Percentiles rank a stretch among this genome's conserved stretches.
These are phyloP conservation scores for Aspergillus kassunensis DNA, from an alignment of 495 filamentous ascomycete genomes.

Conservation along the genomic window DNA sequence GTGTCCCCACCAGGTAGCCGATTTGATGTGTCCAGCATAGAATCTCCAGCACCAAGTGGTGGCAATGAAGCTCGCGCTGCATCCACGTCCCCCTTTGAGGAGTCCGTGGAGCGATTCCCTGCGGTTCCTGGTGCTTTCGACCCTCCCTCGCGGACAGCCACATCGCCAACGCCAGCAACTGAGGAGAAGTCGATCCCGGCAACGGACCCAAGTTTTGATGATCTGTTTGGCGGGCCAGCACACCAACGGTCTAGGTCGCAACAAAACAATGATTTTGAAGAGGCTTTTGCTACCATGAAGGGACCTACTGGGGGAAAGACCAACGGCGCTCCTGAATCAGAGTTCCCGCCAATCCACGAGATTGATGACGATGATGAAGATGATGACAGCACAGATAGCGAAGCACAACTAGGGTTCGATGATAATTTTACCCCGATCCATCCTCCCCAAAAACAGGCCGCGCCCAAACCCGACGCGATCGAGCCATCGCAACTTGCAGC, in stretches of 20 bases:
- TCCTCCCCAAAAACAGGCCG: conserved; percentile 45
- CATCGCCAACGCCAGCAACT: conserved; percentile 21
- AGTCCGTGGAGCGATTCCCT: conserved; percentile 29
- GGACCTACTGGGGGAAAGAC: conserved; percentile 17
- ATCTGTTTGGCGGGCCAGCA: conserved; percentile 53
- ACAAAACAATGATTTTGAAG: conserved; percentile 54
- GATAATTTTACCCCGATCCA: conserved; percentile 82
- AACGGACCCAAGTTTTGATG: conserved; percentile 44
- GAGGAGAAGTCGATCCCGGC: conserved; percentile 19
- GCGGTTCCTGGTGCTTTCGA: conserved; percentile 23
- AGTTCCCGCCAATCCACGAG: conserved; percentile 93
- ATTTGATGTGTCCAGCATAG: conserved; percentile 54
- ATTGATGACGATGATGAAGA: conserved; percentile 72
- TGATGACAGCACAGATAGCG: conserved; percentile 63
- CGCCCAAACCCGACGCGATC: conserved; percentile 23
- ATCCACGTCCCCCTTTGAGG: conserved; percentile 42
- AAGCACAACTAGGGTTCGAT: conserved; percentile 71
- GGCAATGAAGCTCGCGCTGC: conserved; percentile 27
- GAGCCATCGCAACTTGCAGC: conserved; percentile 39
- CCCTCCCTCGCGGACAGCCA: conserved; percentile 13
- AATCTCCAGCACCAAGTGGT: conserved; percentile 53
- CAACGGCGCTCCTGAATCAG: conserved; percentile 41
- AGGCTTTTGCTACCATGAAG: conserved; percentile 45
- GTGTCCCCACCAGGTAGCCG: conserved; percentile 77
- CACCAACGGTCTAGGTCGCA: conserved; percentile 52